Percentiles rank a stretch among this genome's conserved stretches.
These are phyloP conservation scores for Berkeleyomyces basicola DNA, from an alignment of 2,329 filamentous ascomycete genomes.

Conservation along the genomic window DNA sequence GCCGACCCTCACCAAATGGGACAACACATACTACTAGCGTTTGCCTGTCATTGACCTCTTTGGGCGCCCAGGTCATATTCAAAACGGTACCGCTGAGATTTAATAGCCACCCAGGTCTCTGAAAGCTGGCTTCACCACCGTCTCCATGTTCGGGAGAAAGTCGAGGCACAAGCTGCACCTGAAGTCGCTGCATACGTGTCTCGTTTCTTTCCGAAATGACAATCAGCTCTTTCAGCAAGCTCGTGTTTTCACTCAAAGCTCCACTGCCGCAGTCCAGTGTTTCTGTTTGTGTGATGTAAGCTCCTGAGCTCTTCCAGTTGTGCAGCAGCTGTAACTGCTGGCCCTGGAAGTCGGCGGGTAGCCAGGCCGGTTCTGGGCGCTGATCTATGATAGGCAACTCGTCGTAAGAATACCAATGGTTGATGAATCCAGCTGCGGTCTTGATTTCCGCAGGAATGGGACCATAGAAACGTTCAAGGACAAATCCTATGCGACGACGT, in stretches of 20 bases:
- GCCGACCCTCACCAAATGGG: slow-evolving; percentile 32
- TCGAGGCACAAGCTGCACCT: slow-evolving; percentile 10
- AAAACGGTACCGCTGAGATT: slow-evolving; percentile 37
- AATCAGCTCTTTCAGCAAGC: slow-evolving; percentile 21
- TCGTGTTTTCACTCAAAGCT: slow-evolving; percentile 13
- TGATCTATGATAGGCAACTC: slow-evolving; percentile 16
- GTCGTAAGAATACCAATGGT: slow-evolving; percentile 21
- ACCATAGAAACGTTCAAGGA: slow-evolving; percentile 18
- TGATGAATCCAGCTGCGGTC: slow-evolving; percentile 15
- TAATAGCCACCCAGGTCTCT: slow-evolving; percentile 33
- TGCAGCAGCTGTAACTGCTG: slow-evolving; percentile 8
- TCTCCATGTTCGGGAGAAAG: slow-evolving; percentile 14
- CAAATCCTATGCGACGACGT: slow-evolving; percentile 15
- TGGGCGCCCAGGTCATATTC: slow-evolving; percentile 36
- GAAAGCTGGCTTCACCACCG: slow-evolving; percentile 13
- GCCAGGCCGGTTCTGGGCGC: slow-evolving; percentile 15
- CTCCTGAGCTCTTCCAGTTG: slow-evolving; percentile 8
- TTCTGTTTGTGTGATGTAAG: neutral
- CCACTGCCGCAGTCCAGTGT: slow-evolving; percentile 18
- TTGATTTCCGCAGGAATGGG: slow-evolving; percentile 15
- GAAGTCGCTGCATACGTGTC: slow-evolving; percentile 18
- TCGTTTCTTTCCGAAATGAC: slow-evolving; percentile 19
- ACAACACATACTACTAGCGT: slow-evolving; percentile 35
- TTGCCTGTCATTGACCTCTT: slow-evolving; percentile 22
- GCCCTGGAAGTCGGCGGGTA: slow-evolving; percentile 13